Evolutionary conservation across 352 stramenopile genomes (phyloP).

Genomic region (Pythium oligandrum): DNA sequence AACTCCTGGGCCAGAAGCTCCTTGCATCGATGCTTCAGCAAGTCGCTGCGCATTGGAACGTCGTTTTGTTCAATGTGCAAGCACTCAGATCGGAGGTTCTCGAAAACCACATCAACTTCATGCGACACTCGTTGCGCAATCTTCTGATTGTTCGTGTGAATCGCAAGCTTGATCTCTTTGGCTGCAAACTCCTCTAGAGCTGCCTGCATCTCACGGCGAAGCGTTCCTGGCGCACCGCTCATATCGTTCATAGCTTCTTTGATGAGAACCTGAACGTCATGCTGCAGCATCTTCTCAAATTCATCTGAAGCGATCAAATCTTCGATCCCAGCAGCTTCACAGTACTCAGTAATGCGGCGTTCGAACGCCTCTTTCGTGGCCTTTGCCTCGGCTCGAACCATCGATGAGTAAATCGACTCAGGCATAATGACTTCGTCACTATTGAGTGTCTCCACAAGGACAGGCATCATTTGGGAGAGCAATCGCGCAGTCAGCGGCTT

Average conservation of each 20-base stretch:
- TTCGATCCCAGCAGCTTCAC: conserved; percentile 56
- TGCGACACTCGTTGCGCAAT: conserved; percentile 43
- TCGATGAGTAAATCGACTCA: conserved; percentile 85
- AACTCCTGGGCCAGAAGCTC: conserved; percentile 43
- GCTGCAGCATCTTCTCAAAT: conserved; percentile 51
- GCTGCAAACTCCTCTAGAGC: conserved; percentile 42
- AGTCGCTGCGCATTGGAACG: conserved; percentile 52
- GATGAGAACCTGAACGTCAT: conserved; percentile 56
- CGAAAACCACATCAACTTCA: conserved; percentile 49
- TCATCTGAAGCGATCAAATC: conserved; percentile 49
- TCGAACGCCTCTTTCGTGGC: conserved; percentile 55
- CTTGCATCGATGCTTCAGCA: conserved; percentile 47
- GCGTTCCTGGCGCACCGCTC: conserved; percentile 31
- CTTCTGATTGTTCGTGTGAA: conserved; percentile 70
- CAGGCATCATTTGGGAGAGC: conserved; percentile 73
- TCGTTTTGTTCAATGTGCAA: conserved; percentile 46
- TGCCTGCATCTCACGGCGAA: conserved; percentile 60
- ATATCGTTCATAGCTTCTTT: conserved; percentile 48
- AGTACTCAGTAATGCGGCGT: conserved; percentile 55
- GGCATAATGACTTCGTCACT: conserved; percentile 87
- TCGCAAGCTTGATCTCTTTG: conserved; percentile 67
- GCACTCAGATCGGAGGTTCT: conserved; percentile 51
- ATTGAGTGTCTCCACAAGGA: conserved; percentile 75
- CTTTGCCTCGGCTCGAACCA: conserved; percentile 75
- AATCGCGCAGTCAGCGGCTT: conserved; percentile 67